These are phyloP conservation scores for Aeschynomene evenia DNA, from an alignment of 306 rosid genomes.

Conservation along the genomic window DNA sequence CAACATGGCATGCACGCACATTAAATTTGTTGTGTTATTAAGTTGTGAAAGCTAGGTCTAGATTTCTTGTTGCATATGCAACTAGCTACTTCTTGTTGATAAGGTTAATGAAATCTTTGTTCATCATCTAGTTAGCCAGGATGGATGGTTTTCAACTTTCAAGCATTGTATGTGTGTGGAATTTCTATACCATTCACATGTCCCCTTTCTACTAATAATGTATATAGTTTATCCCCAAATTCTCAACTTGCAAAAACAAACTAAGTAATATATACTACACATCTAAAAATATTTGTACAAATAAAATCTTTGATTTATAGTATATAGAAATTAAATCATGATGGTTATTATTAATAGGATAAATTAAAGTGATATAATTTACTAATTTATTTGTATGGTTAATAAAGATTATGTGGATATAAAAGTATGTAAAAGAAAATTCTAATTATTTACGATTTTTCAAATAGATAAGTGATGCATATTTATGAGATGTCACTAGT, in stretches of 20 bases:
- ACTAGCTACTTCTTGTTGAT: constrained; percentile 19
- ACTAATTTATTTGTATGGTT: too few species aligned
- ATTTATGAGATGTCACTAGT: neutral
- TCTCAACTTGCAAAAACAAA: constrained; percentile 1
- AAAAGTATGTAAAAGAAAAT: too few species aligned
- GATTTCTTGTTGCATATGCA: neutral
- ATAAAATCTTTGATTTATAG: too few species aligned
- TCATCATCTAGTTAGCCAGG: too few species aligned
- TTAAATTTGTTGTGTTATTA: neutral
- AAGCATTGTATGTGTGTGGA: neutral
- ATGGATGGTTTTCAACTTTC: neutral
- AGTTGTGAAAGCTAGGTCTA: neutral
- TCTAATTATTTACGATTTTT: too few species aligned
- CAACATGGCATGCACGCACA: too few species aligned
- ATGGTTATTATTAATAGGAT: too few species aligned
- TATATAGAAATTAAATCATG: too few species aligned
- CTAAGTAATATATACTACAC: too few species aligned
- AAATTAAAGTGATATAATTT: too few species aligned
- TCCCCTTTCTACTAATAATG: neutral
- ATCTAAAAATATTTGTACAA: too few species aligned
- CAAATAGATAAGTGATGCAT: neutral
- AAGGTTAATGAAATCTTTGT: constrained; percentile 13
- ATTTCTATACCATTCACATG: constrained; percentile 15
- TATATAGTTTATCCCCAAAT: neutral
- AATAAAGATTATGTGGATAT: too few species aligned